Evolutionary conservation across 345 rosid genomes (phyloP).

Genomic region (Leavenworthia alabamica): DNA sequence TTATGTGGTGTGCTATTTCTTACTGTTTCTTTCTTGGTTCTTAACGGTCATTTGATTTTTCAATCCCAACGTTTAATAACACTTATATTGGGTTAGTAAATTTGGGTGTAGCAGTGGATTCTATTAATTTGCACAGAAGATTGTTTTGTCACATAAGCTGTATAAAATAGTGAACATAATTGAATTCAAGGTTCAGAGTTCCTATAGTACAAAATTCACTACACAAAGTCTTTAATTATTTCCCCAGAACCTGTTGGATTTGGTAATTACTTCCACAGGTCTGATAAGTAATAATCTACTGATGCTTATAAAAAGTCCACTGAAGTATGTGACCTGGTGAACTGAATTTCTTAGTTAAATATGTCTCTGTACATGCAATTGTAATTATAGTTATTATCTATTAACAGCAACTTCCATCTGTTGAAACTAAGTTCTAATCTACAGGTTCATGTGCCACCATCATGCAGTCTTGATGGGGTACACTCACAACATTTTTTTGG

Average conservation of each 20-base stretch:
- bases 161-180: neutral
- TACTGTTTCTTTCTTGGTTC: slow-evolving; percentile 1
- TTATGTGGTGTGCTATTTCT: neutral
- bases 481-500: slow-evolving; percentile 78
- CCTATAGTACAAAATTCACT: neutral
- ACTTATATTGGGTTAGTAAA: neutral
- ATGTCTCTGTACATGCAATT: neutral
- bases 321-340: neutral
- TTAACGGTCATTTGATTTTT: neutral
- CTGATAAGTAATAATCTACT: neutral
- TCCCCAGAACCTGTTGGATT: slow-evolving; percentile 10
- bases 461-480: slow-evolving; percentile 91
- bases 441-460: slow-evolving; percentile 93
- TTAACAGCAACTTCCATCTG: slow-evolving; percentile 9
- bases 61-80: neutral
- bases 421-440: slow-evolving; percentile 19
- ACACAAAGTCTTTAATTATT: neutral
- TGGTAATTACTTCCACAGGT: neutral
- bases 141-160: slow-evolving; percentile 5
- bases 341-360: neutral
- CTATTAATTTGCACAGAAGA: slow-evolving; percentile 1
- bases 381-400: slow-evolving; percentile 8
- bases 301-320: slow-evolving; percentile 1
- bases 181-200: slow-evolving; percentile 5
- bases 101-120: neutral